Evolutionary conservation across 768 basidiomycete genomes (phyloP).

Genomic region (Russula abietina): DNA sequence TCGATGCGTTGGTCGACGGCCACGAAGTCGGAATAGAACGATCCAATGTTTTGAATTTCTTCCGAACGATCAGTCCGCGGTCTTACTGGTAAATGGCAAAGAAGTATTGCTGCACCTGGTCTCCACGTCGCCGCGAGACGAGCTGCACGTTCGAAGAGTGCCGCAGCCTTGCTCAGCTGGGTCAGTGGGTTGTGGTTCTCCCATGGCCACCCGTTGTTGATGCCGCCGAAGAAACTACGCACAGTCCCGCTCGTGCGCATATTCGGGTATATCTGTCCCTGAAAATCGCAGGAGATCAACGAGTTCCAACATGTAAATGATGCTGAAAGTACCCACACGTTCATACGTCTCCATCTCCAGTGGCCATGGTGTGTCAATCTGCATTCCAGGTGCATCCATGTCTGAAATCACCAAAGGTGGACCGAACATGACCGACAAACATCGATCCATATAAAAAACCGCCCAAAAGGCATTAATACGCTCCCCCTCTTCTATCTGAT

Average conservation of each 20-base stretch:
- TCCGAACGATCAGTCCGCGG: background rate
- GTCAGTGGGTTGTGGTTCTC: constrained; percentile 37
- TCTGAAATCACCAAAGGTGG: constrained; percentile 49
- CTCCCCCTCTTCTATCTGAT: constrained; percentile 56
- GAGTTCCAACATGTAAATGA: constrained; percentile 15
- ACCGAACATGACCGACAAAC: constrained; percentile 48
- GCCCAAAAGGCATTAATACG: constrained; percentile 64
- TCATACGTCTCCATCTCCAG: constrained; percentile 33
- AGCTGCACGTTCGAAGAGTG: constrained; percentile 53
- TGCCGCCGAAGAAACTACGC: constrained; percentile 42
- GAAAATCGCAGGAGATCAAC: constrained; percentile 32
- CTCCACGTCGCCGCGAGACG: constrained; percentile 41
- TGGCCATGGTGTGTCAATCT: constrained; percentile 39
- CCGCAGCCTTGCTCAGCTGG: constrained; percentile 47
- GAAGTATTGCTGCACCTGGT: constrained; percentile 28
- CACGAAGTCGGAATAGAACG: constrained; percentile 27
- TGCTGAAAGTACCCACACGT: constrained; percentile 25
- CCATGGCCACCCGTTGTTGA: constrained; percentile 31
- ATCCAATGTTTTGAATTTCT: constrained; percentile 18
- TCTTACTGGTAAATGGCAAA: background rate
- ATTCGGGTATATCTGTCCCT: constrained; percentile 44
- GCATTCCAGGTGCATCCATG: constrained; percentile 39
- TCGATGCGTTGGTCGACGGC: constrained; percentile 31
- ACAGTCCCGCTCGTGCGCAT: constrained; percentile 45
- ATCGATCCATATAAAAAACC: constrained; percentile 52